phyloP scores from a whole-genome alignment of 768 basidiomycete genomes.

The Lyophyllum atratum region DNA sequence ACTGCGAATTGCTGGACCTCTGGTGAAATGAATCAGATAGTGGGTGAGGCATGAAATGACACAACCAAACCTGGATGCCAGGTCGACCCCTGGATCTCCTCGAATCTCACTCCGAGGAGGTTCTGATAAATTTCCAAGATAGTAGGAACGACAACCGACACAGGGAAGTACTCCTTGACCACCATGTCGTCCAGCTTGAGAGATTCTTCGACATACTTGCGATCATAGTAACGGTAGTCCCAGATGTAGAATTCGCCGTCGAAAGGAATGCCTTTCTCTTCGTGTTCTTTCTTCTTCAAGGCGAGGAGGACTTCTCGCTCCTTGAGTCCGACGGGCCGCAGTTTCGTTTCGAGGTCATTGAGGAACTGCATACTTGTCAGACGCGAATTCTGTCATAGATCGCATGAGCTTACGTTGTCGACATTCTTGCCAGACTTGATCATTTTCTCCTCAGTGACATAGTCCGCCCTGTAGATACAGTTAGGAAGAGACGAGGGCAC shows the following conservation, averaged over 20 bases:
- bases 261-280: slow-evolving; percentile 56
- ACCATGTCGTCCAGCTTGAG: slow-evolving; percentile 74
- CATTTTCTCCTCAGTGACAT: slow-evolving; percentile 85
- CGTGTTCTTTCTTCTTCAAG: slow-evolving; percentile 76
- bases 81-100: slow-evolving; percentile 57
- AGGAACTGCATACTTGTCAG: slow-evolving; percentile 57
- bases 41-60: background rate
- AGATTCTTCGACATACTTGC: slow-evolving; percentile 64
- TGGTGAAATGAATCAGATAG: slow-evolving; percentile 21
- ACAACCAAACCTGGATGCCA: slow-evolving; percentile 75
- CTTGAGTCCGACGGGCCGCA: slow-evolving; percentile 69
- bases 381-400: background rate
- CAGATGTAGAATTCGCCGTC: slow-evolving; percentile 79
- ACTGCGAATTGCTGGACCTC: slow-evolving; percentile 86
- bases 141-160: slow-evolving; percentile 76
- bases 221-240: slow-evolving; percentile 82
- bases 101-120: slow-evolving; percentile 75
- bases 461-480: slow-evolving; percentile 59
- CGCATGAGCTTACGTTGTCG: slow-evolving; percentile 41
- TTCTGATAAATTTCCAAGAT: slow-evolving; percentile 86
- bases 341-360: slow-evolving; percentile 70
- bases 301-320: slow-evolving; percentile 68
- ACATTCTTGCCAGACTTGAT: slow-evolving; percentile 70
- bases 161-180: slow-evolving; percentile 91
- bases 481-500: background rate